These are phyloP conservation scores for Rutstroemia sp. DNA, from an alignment of 2,329 filamentous ascomycete species.

Conservation along the genomic window DNA sequence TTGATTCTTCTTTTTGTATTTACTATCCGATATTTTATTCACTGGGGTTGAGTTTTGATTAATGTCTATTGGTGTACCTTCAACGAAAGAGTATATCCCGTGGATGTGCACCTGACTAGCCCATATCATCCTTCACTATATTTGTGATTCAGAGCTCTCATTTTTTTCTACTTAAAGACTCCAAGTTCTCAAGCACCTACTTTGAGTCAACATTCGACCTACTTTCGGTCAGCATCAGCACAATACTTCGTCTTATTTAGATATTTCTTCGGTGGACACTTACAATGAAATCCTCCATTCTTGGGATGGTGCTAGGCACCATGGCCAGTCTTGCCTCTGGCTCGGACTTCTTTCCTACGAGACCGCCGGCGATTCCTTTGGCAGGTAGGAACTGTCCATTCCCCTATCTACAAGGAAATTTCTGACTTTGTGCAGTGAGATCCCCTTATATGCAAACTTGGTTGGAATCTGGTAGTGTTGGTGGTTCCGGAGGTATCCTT, in stretches of 20 bases:
- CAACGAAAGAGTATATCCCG: too few relatives aligned
- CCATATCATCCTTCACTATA: too few relatives aligned
- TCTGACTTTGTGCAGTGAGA: conserved; percentile 36
- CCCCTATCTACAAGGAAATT: background rate
- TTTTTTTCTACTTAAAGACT: too few relatives aligned
- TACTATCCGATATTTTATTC: too few relatives aligned
- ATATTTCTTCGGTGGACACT: background rate
- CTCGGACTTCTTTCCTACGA: conserved; percentile 55
- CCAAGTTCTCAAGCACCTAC: too few relatives aligned
- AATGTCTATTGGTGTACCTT: too few relatives aligned
- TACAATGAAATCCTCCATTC: conserved; percentile 14
- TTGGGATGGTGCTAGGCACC: conserved; percentile 6
- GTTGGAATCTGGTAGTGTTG: conserved; percentile 54
- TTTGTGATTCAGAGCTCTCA: too few relatives aligned
- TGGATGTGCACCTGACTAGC: too few relatives aligned
- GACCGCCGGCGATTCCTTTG: conserved; percentile 62
- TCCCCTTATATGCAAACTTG: conserved; percentile 72
- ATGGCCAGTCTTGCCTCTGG: conserved; percentile 7
- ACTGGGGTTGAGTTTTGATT: too few relatives aligned
- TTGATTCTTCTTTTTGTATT: background rate
- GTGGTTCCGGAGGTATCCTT: conserved; percentile 57
- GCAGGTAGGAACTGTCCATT: conserved; percentile 37
- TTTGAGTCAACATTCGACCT: too few relatives aligned
- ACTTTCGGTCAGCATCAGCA: too few relatives aligned
- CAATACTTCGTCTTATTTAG: background rate